Evolutionary conservation across 139 green algal genomes (phyloP).

Genomic region (Tetradesmus obliquus): DNA sequence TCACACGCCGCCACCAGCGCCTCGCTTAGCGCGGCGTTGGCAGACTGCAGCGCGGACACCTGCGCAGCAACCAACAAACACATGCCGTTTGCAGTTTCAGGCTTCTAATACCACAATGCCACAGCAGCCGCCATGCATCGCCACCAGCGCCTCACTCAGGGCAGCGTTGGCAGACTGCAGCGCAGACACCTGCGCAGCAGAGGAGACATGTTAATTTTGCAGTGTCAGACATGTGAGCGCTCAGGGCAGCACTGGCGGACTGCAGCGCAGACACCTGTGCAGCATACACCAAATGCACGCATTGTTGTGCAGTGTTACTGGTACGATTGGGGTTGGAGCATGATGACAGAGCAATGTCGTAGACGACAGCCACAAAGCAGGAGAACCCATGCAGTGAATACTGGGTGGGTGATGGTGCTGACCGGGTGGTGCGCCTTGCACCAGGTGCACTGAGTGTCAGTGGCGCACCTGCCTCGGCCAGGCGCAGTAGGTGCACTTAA

Average conservation of each 20-base stretch:
- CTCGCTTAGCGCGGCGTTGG: slow-evolving; percentile 14
- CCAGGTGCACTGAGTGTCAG: too few relatives aligned
- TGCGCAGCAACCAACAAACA: not conserved
- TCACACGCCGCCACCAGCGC: slow-evolving; percentile 13
- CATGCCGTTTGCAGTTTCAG: not conserved
- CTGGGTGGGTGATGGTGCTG: too few relatives aligned
- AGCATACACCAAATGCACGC: too few relatives aligned
- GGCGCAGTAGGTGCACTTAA: too few relatives aligned
- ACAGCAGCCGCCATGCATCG: not conserved
- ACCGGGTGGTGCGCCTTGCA: too few relatives aligned
- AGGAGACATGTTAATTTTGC: too few relatives aligned
- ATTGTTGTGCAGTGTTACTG: too few relatives aligned
- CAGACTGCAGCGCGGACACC: slow-evolving; percentile 2
- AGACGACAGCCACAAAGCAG: too few relatives aligned
- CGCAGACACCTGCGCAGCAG: not conserved
- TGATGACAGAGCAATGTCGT: too few relatives aligned
- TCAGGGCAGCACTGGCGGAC: not conserved
- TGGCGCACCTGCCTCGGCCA: too few relatives aligned
- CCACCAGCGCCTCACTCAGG: slow-evolving; percentile 10
- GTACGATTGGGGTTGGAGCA: too few relatives aligned
- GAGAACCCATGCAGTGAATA: too few relatives aligned
- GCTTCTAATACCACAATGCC: not conserved
- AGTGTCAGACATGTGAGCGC: not conserved
- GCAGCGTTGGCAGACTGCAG: not conserved
- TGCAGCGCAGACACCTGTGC: not conserved